phyloP scores from a whole-genome alignment of 257 asterid species.

The Pogostemon cablin region DNA sequence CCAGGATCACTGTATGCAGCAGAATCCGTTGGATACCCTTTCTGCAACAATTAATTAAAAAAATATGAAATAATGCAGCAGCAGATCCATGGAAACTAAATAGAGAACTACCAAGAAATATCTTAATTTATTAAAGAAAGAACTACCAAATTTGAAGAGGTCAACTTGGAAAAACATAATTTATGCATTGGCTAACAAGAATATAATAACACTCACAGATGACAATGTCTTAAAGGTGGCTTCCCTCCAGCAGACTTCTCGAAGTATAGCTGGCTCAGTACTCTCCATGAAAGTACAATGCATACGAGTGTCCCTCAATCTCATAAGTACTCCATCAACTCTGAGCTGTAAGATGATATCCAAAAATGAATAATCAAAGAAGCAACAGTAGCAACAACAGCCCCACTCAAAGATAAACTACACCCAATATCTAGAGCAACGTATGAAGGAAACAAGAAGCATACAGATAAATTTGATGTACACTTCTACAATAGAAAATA shows the following conservation, averaged over 20 bases:
- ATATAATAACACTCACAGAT: conserved; percentile 52
- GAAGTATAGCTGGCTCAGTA: conserved; percentile 65
- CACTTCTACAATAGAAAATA: conserved; percentile 24
- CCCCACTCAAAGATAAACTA: not conserved
- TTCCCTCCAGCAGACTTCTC: conserved; percentile 94
- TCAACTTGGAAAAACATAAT: conserved; percentile 14
- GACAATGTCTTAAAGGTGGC: conserved; percentile 68
- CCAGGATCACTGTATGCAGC: conserved; percentile 93
- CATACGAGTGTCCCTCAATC: conserved; percentile 96
- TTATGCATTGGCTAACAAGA: conserved; percentile 5
- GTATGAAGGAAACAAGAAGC: conserved; percentile 16
- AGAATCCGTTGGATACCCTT: conserved; percentile 85
- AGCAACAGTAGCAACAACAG: conserved; percentile 26
- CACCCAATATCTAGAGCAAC: conserved; percentile 23
- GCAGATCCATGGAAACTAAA: conserved; percentile 24
- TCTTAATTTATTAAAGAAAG: not conserved
- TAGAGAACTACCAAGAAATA: conserved; percentile 4
- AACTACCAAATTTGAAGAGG: conserved; percentile 17
- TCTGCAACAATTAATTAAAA: conserved; percentile 54
- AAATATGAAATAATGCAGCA: conserved; percentile 15
- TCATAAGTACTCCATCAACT: conserved; percentile 97
- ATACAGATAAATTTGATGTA: conserved; percentile 2
- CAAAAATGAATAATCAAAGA: conserved; percentile 33
- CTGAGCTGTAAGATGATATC: conserved; percentile 69
- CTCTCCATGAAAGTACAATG: conserved; percentile 66